Conservation (phyloP, 768 basidiomycete genomes). For the Pleurotus citrinopileatus region DNA sequence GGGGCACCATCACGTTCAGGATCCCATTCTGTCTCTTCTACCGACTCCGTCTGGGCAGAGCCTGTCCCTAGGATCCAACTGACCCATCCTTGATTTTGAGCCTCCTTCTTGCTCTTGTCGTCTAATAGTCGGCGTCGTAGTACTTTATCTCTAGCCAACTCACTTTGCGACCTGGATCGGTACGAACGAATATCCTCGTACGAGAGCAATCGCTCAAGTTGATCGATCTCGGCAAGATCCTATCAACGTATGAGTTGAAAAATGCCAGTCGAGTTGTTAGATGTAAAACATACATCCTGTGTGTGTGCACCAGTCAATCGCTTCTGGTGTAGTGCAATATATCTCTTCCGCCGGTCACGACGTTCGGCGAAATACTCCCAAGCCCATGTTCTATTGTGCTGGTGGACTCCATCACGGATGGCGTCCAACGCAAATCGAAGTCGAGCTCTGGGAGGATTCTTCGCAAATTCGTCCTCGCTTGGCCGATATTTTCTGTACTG, state of each 20-base stretch:
- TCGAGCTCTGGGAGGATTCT: constrained; percentile 64
- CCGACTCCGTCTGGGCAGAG: constrained; percentile 28
- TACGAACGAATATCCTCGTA: constrained; percentile 98
- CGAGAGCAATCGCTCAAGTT: constrained; percentile 76
- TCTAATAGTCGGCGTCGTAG: constrained; percentile 68
- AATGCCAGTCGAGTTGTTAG: not conserved
- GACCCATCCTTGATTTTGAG: constrained; percentile 56
- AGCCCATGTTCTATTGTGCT: constrained; percentile 82
- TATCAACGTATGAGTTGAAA: constrained; percentile 20
- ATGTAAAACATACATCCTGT: not conserved
- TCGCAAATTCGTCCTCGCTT: constrained; percentile 50
- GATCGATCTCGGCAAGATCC: constrained; percentile 54
- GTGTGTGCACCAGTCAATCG: constrained; percentile 55
- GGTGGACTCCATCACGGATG: constrained; percentile 79
- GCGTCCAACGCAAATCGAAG: constrained; percentile 78
- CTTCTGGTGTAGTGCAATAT: constrained; percentile 83
- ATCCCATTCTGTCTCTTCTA: constrained; percentile 4
- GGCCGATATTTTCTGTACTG: constrained; percentile 87
- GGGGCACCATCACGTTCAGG: constrained; percentile 8
- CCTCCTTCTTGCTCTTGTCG: constrained; percentile 47
- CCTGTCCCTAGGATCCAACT: constrained; percentile 77
- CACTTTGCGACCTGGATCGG: constrained; percentile 89
- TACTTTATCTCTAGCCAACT: constrained; percentile 81
- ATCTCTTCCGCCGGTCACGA: constrained; percentile 81
- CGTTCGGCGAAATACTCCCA: constrained; percentile 90